These are phyloP conservation scores for Crinitomyces ghanaensis DNA, from an alignment of 805 yeast species.

Conservation along the genomic window DNA sequence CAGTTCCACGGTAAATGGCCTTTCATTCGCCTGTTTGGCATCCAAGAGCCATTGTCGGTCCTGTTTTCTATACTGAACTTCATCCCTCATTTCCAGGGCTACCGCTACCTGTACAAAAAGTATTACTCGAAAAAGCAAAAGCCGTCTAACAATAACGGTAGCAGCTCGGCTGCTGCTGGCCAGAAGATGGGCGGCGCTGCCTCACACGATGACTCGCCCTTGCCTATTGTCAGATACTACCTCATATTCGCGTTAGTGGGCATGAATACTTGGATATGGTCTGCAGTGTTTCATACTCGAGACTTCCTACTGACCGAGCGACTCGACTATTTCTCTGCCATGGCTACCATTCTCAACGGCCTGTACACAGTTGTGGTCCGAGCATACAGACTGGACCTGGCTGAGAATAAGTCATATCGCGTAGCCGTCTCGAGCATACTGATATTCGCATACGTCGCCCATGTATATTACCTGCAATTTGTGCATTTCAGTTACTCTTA, in stretches of 20 bases:
- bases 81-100: constrained; percentile 44
- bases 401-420: constrained; percentile 23
- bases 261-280: constrained; percentile 79
- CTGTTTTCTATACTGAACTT: constrained; percentile 66
- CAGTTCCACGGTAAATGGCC: constrained; percentile 99
- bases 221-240: constrained; percentile 22
- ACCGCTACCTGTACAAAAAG: constrained; percentile 30
- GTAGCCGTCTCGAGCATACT: constrained; percentile 32
- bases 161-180: too few relatives aligned
- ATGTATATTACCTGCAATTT: constrained; percentile 49
- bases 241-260: constrained; percentile 49
- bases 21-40: constrained; percentile 59
- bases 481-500: constrained; percentile 84
- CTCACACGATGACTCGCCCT: constrained; percentile 9
- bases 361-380: constrained; percentile 59
- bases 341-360: constrained; percentile 72
- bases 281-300: constrained; percentile 78
- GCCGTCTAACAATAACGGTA: too few relatives aligned
- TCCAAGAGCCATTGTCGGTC: constrained; percentile 76
- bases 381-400: constrained; percentile 43
- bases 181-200: constrained; percentile 12
- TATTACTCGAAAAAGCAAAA: constrained; percentile 2
- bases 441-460: constrained; percentile 43
- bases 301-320: constrained; percentile 73
- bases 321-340: constrained; percentile 87